Base-by-base conservation (phyloP, 2,329 filamentous ascomycete species). In the Aureobasidium sp. region DNA sequence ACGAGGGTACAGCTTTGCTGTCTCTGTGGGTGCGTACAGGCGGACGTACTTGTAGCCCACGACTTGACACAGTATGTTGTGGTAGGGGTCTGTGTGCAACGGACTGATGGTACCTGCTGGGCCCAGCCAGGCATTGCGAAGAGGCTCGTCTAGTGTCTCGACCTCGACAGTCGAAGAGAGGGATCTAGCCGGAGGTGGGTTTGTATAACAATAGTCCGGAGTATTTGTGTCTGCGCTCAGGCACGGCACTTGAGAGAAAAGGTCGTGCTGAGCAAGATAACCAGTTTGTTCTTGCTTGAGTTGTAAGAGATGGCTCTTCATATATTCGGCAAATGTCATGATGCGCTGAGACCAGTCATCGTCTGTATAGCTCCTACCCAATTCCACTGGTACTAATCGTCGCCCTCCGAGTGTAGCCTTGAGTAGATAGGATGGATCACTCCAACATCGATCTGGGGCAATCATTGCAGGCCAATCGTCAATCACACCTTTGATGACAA, bases 21-120 rank as follows among this genome's bases (percentile, higher is more conserved):
- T 85, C 48, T 86, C 80, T 16, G 73, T 72, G 0, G 93, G 92
- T 0, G 87, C 80, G 72, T 97, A 97, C 2, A 97, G 79, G 1
- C 94, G 83, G n/a, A 97, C 78, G 73, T 97, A 97, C 74, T 99
- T 99, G 62, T 83, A 80, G 0, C 94, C 94, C 0, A 96, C 89
- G 0, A 95, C 89, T 73, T 97, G 94, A 29, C 87, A 87, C 5
- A 97, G 83, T 52, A 97, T 84, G 70, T 97, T 97, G 71, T 97
- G 90, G 72, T 97, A 95, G 1, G 89, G 90, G 69, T 97, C 94
- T 1, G 91, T 95, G 73, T 99, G 94, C 0, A 97, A 79, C 1
- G 94, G 94, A 0, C 91, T 96, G 65, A 96, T 92, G 0, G 94
- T 97, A 54, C 86, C 86, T 0, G 86, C 79, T 0, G 94, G 94